These are phyloP conservation scores for Komagataella pseudopastoris DNA, from an alignment of 805 yeast genomes.

Conservation along the genomic window DNA sequence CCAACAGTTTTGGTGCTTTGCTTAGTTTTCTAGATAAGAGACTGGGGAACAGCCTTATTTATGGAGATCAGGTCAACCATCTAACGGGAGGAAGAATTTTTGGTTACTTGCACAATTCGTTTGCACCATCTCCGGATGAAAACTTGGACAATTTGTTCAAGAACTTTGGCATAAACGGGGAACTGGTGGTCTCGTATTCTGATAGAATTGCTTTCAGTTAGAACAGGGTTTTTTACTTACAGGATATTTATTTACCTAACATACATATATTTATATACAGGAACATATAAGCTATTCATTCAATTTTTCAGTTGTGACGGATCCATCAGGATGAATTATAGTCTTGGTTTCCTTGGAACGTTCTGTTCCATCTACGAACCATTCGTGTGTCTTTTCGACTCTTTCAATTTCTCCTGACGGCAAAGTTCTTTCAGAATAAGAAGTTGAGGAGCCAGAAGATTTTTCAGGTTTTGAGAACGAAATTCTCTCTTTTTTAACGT, in stretches of 20 bases:
- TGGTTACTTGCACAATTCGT: conserved; percentile 31
- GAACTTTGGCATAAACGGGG: conserved; percentile 22
- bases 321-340: neutral
- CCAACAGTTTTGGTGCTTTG: conserved; percentile 32
- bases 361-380: conserved; percentile 29
- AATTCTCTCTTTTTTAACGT: conserved; percentile 24
- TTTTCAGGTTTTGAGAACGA: conserved; percentile 2
- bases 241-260: neutral
- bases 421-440: conserved; percentile 20
- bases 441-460: conserved; percentile 24
- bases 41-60: conserved; percentile 10
- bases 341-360: conserved; percentile 22
- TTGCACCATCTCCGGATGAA: conserved; percentile 32
- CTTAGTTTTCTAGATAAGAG: conserved; percentile 29
- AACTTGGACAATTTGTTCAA: conserved; percentile 21
- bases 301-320: neutral
- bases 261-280: neutral
- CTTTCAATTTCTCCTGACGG: conserved; percentile 31
- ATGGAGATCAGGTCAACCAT: conserved; percentile 1
- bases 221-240: neutral
- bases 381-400: conserved; percentile 20
- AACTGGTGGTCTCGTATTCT: conserved; percentile 30
- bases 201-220: conserved; percentile 32
- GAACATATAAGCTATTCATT: neutral
- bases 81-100: conserved; percentile 13